Conservation (phyloP, 305 asterid species). For the Rubia balearica region DNA sequence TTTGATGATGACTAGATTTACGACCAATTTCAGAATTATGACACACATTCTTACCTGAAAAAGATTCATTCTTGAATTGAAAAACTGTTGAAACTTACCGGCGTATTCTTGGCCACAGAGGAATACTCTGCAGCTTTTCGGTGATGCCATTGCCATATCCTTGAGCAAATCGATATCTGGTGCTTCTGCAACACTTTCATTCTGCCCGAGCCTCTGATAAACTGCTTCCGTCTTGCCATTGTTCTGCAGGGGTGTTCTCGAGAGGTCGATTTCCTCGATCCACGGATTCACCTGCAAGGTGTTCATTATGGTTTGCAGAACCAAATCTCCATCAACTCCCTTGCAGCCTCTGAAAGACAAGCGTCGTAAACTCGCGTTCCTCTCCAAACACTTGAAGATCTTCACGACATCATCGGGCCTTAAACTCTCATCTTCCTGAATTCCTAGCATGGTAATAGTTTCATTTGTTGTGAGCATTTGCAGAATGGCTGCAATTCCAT, state of each 20-base stretch:
- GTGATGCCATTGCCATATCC: slow-evolving; percentile 54
- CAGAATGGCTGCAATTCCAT: slow-evolving; percentile 54
- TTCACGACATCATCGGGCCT: slow-evolving; percentile 41
- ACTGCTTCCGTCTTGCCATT: slow-evolving; percentile 55
- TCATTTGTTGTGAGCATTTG: slow-evolving; percentile 63
- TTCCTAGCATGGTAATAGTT: slow-evolving; percentile 47
- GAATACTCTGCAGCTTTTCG: slow-evolving; percentile 65
- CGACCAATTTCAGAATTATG: too few species aligned
- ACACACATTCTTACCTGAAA: not conserved
- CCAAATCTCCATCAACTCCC: slow-evolving; percentile 68
- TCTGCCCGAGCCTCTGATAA: slow-evolving; percentile 49
- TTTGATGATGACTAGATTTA: too few species aligned
- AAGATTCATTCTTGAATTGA: not conserved
- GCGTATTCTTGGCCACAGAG: slow-evolving; percentile 75
- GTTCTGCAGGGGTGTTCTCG: slow-evolving; percentile 60
- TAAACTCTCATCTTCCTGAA: slow-evolving; percentile 57
- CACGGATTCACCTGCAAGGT: slow-evolving; percentile 76
- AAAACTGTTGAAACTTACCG: slow-evolving; percentile 29
- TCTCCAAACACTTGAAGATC: slow-evolving; percentile 65
- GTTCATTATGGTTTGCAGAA: slow-evolving; percentile 50
- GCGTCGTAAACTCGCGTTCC: slow-evolving; percentile 46
- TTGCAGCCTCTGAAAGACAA: slow-evolving; percentile 69
- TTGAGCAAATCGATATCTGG: slow-evolving; percentile 52
- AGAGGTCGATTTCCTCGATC: slow-evolving; percentile 69
- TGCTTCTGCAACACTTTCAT: slow-evolving; percentile 32